phyloP scores from a whole-genome alignment of 495 filamentous ascomycete genomes.

The Xylaria venustula region DNA sequence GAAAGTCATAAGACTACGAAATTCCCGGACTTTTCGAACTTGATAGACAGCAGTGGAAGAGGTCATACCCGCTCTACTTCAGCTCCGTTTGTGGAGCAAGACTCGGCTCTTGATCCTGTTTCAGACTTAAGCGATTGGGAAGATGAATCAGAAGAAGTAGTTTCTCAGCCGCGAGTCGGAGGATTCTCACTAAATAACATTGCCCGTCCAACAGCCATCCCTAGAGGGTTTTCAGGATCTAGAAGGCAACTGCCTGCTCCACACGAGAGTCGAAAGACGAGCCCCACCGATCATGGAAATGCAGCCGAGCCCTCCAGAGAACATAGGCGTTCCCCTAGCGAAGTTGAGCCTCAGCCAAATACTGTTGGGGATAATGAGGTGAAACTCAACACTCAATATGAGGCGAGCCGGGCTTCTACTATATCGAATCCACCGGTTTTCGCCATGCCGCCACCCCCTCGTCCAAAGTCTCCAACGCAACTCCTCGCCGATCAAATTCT shows the following conservation, averaged over 20 bases:
- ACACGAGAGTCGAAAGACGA: not conserved
- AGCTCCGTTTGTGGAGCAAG: constrained; percentile 8
- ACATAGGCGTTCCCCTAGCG: not conserved
- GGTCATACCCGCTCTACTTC: not conserved
- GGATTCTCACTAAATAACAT: not conserved
- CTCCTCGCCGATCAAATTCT: constrained; percentile 56
- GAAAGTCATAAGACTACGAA: constrained; percentile 23
- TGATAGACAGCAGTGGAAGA: constrained; percentile 10
- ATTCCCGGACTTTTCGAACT: constrained; percentile 23
- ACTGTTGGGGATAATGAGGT: not conserved
- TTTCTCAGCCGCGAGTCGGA: constrained; percentile 15
- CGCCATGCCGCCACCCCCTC: constrained; percentile 34
- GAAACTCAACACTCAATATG: not conserved
- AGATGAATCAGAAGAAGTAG: constrained; percentile 29
- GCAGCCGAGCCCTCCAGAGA: not conserved
- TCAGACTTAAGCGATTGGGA: constrained; percentile 48
- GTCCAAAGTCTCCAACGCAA: constrained; percentile 42
- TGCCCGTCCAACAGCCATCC: constrained; percentile 6
- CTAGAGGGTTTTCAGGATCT: not conserved
- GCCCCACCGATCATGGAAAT: not conserved
- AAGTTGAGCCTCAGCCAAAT: not conserved
- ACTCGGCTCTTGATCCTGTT: constrained; percentile 32
- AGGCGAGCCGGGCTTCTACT: not conserved
- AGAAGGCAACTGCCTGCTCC: constrained; percentile 1
- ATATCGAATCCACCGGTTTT: constrained; percentile 32